Conservation (phyloP, 2,329 filamentous ascomycete genomes). For the Colletotrichum truncatum region DNA sequence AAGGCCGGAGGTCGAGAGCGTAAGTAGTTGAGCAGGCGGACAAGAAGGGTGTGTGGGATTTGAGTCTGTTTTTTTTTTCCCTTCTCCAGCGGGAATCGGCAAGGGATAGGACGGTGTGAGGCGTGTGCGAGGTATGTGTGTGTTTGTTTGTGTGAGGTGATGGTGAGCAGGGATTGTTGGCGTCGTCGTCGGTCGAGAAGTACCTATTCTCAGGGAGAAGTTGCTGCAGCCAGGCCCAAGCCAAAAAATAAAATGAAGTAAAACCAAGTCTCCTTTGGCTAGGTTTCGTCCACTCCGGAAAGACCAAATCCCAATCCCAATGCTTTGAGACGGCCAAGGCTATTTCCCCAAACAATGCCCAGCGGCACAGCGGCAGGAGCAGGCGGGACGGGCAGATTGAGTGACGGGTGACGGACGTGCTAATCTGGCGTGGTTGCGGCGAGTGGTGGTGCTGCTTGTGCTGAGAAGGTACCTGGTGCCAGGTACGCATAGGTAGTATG, state of each 20-base stretch:
- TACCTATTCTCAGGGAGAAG: not conserved
- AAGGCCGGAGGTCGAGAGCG: constrained; percentile 23
- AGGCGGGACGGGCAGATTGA: constrained; percentile 12
- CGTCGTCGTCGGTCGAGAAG: constrained; percentile 7
- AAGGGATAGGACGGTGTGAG: constrained; percentile 21
- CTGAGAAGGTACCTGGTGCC: not conserved
- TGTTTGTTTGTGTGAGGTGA: constrained; percentile 24
- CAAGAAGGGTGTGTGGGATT: constrained; percentile 12
- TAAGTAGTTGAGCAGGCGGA: constrained; percentile 29
- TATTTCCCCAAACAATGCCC: constrained; percentile 16
- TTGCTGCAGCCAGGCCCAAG: not conserved
- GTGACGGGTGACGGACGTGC: constrained; percentile 1
- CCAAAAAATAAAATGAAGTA: not conserved
- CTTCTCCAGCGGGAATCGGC: constrained; percentile 28
- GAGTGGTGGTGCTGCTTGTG: not conserved
- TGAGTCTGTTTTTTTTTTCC: not conserved
- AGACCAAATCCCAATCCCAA: not conserved
- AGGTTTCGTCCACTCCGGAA: not conserved
- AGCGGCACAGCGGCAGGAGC: constrained; percentile 22
- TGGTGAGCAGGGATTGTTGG: constrained; percentile 27
- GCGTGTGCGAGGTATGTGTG: not conserved
- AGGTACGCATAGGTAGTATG: not conserved
- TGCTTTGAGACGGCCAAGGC: constrained; percentile 6
- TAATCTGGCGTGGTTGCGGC: not conserved
- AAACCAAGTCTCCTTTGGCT: no score